A percentile compares a stretch with the other conserved stretches of the same genome.
Conservation (phyloP, 2,329 filamentous ascomycete species). For the Trichoderma lentiforme region DNA sequence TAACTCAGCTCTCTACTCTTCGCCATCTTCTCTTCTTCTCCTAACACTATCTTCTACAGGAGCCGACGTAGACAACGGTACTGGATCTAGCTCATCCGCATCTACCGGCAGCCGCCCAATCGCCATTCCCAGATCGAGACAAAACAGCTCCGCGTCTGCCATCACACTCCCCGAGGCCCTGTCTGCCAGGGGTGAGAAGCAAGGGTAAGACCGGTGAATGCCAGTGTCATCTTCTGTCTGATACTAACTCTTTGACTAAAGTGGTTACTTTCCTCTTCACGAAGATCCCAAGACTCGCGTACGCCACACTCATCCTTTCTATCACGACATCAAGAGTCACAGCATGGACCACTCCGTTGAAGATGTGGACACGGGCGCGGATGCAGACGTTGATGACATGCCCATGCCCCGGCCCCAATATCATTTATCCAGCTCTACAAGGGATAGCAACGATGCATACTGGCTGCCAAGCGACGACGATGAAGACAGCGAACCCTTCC, state of each 20-base stretch:
- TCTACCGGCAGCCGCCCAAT: constrained; percentile 45
- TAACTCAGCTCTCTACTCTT: neutral
- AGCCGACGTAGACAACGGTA: neutral
- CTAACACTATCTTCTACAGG: constrained; percentile 6
- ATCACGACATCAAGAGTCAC: constrained; percentile 24
- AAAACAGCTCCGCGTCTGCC: constrained; percentile 38
- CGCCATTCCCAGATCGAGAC: constrained; percentile 46
- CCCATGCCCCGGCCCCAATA: neutral
- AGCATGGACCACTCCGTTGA: neutral
- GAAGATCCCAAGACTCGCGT: constrained; percentile 50
- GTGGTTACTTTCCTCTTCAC: constrained; percentile 60
- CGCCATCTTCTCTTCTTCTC: constrained; percentile 14
- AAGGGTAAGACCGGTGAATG: constrained; percentile 46
- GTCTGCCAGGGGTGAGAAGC: constrained; percentile 56
- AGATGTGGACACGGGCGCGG: neutral
- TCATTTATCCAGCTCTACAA: neutral
- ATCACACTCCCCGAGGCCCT: constrained; percentile 48
- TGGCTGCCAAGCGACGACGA: neutral
- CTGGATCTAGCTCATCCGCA: constrained; percentile 12
- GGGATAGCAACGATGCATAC: neutral
- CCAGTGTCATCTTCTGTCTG: neutral
- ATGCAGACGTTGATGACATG: neutral
- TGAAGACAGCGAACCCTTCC: neutral
- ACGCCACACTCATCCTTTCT: constrained; percentile 52
- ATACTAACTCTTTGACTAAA: constrained; percentile 26